Conservation (phyloP, 2,329 filamentous ascomycete species). For the Lasiodiplodia citricola region DNA sequence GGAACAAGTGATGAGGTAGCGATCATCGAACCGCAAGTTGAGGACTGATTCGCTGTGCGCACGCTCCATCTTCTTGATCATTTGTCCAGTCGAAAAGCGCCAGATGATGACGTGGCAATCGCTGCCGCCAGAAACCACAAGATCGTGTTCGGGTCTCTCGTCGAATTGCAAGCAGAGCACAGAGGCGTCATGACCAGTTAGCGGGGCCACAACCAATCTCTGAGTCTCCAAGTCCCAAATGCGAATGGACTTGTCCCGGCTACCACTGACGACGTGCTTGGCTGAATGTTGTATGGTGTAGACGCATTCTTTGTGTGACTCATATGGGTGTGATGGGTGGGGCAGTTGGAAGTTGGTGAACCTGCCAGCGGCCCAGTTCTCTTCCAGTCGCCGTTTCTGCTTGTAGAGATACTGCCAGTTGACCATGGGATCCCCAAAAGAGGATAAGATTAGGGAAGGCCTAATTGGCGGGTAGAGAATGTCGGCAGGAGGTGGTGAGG, state of each 20-base stretch:
- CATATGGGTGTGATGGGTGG: slow-evolving; percentile 76
- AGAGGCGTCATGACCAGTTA: slow-evolving; percentile 80
- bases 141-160: slow-evolving; percentile 80
- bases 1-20: slow-evolving; percentile 92
- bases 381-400: slow-evolving; percentile 81
- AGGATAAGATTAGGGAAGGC: slow-evolving; percentile 40
- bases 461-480: slow-evolving; percentile 37
- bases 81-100: slow-evolving; percentile 88
- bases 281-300: slow-evolving; percentile 91
- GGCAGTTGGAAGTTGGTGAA: slow-evolving; percentile 90
- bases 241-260: slow-evolving; percentile 83
- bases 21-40: slow-evolving; percentile 89
- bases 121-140: slow-evolving; percentile 95
- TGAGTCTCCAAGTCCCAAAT: slow-evolving; percentile 89
- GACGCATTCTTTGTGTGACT: slow-evolving; percentile 90
- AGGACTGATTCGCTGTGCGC: slow-evolving; percentile 91
- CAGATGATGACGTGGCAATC: slow-evolving; percentile 90
- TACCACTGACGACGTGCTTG: slow-evolving; percentile 89
- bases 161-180: slow-evolving; percentile 97
- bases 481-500: slow-evolving; percentile 24
- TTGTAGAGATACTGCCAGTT: slow-evolving; percentile 96
- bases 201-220: slow-evolving; percentile 73
- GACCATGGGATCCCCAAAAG: slow-evolving; percentile 62
- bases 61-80: slow-evolving; percentile 74
- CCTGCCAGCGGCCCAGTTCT: slow-evolving; percentile 86